Percentiles rank a stretch among this genome's conserved stretches.
Evolutionary conservation across 805 yeast species (phyloP).

Genomic region (Cyberlindnera xylosilytica): DNA sequence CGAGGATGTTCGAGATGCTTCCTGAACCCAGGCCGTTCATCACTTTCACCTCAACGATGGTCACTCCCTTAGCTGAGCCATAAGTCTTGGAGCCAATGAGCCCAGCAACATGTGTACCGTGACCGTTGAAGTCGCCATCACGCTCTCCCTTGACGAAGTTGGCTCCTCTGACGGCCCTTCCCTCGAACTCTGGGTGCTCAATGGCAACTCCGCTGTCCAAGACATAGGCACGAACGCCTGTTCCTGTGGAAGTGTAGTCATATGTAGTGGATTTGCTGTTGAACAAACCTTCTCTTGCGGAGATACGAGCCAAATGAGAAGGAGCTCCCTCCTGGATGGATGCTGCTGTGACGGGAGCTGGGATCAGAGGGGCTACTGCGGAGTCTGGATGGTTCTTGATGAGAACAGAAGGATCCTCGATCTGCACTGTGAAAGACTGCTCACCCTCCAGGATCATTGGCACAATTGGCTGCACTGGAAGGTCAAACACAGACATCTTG

Average conservation of each 20-base stretch:
- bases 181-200: slow-evolving; percentile 58
- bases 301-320: slow-evolving; percentile 59
- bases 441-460: background rate
- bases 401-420: slow-evolving; percentile 5
- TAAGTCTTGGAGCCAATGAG: slow-evolving; percentile 71
- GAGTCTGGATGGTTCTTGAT: too few species aligned
- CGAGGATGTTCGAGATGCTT: slow-evolving; percentile 52
- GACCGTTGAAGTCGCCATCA: slow-evolving; percentile 70
- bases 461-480: too few species aligned
- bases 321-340: slow-evolving; percentile 45
- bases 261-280: slow-evolving; percentile 27
- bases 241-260: slow-evolving; percentile 50
- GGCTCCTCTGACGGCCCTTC: slow-evolving; percentile 55
- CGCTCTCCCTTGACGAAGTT: slow-evolving; percentile 54
- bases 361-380: too few species aligned
- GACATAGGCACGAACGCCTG: slow-evolving; percentile 66
- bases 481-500: slow-evolving; percentile 2
- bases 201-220: slow-evolving; percentile 76
- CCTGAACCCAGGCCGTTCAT: slow-evolving; percentile 67
- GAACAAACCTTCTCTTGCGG: slow-evolving; percentile 36
- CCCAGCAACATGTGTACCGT: slow-evolving; percentile 95
- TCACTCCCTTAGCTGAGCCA: slow-evolving; percentile 79
- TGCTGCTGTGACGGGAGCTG: background rate
- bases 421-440: slow-evolving; percentile 6
- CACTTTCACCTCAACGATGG: slow-evolving; percentile 68